Base-by-base conservation (phyloP, 164 flowering plant species). In the Vitis labrusca region DNA sequence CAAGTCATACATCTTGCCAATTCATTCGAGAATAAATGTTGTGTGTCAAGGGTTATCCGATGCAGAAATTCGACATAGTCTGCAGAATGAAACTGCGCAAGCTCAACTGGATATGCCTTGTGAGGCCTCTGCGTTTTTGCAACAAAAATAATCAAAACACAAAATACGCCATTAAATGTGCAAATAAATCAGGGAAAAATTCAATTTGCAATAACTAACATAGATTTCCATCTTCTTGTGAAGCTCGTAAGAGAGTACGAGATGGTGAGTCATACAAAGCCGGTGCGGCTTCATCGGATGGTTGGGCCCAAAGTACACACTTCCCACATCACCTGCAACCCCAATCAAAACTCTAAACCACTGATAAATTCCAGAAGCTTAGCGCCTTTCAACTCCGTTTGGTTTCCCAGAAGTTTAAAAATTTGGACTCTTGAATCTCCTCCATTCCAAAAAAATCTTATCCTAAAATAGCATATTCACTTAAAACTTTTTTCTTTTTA, bases 211-310 rank as follows among this genome's bases (percentile, higher is more conserved):
- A 59, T 1, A 11, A 86, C 97, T 61, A 49, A 91, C 97, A 87
- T 94, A 94, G 59, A 94, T 82, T 81, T 95, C 99, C 99, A 96
- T 96, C 84, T 91, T 96, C 73, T 90, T 83, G 84, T 96, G 98
- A 3, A 96, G 95, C 0, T 85, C 91, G 59, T 96, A 96, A 0
- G 99, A 78, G 53, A 96, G 94, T 58, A 96, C 97, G 54, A 96
- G 91, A 83, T 96, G 92, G 71, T 96, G 98, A 19, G 99, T 96
- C 99, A 96, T 96, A 75, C 95, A 93, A 65, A 96, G 94, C 50
- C 99, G 87, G 70, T 96, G 99, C 2, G 99, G 99, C 74, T 96
- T 96, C 99, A 96, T 96, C 2, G 98, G 99, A 79, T 96, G 99
- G 59, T 93, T 96, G 11, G 97, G 97, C 10, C 99, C 99, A 64